A percentile compares a stretch with the other conserved stretches of the same genome.
Conservation (phyloP, 78 protist species). For the Dictyostelium citrinum region DNA sequence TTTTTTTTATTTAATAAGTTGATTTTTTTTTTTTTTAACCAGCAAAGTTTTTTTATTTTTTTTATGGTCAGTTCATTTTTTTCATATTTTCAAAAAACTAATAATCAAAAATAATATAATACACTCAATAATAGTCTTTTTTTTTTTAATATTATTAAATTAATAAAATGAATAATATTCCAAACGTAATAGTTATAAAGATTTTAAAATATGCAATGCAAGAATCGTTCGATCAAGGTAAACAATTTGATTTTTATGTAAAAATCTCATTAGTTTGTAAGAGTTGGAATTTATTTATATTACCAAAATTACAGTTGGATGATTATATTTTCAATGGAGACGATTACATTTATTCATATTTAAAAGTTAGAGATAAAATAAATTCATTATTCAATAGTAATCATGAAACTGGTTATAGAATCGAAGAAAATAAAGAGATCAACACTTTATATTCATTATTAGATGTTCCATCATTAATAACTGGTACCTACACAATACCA, state of each 20-base stretch:
- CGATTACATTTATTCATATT: conserved; percentile 1
- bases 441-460: not conserved
- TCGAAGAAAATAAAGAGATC: not conserved
- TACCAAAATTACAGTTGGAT: not conserved
- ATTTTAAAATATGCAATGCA: not conserved
- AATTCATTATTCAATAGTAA: not conserved
- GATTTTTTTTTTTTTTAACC: no score
- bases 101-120: no score
- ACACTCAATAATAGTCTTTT: no score
- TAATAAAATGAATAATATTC: not conserved
- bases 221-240: not conserved
- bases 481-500: not conserved
- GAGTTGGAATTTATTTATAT: not conserved
- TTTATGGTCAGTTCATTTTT: no score
- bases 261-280: not conserved
- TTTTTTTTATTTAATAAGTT: no score
- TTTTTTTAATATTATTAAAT: no score
- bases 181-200: not conserved
- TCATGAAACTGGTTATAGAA: not conserved
- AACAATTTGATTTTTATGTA: not conserved
- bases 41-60: no score
- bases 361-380: not conserved
- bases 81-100: no score
- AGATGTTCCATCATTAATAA: not conserved
- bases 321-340: not conserved